Base-by-base conservation (phyloP, 2,329 filamentous ascomycete genomes). In the Drechmeria coniospora region DNA sequence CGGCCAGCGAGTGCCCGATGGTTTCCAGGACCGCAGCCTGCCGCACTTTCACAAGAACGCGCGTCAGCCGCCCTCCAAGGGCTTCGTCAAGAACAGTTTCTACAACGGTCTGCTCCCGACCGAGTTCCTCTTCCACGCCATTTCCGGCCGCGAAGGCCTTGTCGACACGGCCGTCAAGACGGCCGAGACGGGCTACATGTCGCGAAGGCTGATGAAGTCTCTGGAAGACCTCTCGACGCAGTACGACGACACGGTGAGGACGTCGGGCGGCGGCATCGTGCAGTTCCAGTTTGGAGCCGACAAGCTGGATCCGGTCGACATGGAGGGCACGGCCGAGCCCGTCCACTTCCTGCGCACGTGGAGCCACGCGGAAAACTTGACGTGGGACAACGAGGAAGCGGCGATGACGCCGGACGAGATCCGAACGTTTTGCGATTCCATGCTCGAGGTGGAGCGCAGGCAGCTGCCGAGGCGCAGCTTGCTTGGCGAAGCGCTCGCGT, bases 121-220 rank as follows among this genome's bases (percentile, higher is more conserved):
- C 0, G 90, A 98, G 45, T 95, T 98, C 52, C 69, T 95, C 32
- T 95, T 98, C 57, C 90, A 98, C 68, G 90, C 90, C 40, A 94
- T 95, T 59, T 93, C 84, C 44, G 90, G 90, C 43, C 80, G 90
- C 73, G 90, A 95, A 71, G 90, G 90, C 72, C 61, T 98, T 40
- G 86, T 98, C 46, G 90, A 98, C 68, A 98, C 90, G 2, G 90
- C 90, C 35, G 90, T 95, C 58, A 98, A 98, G 61, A 98, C 90
- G 29, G 90, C 90, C 29, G 90, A 98, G 54, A 98, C 90, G 8
- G 90, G 90, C 38, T 98, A 98, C 57, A 98, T 98, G 90, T 95
- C 87, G 36, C 77, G 90, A 57, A 76, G 90, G 41, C 54, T 98
- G 48, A 98, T 98, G 87, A 98, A 98, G 56, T 93, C 83, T 3